phyloP scores from a whole-genome alignment of 345 rosid species.

The Murraya koenigii region DNA sequence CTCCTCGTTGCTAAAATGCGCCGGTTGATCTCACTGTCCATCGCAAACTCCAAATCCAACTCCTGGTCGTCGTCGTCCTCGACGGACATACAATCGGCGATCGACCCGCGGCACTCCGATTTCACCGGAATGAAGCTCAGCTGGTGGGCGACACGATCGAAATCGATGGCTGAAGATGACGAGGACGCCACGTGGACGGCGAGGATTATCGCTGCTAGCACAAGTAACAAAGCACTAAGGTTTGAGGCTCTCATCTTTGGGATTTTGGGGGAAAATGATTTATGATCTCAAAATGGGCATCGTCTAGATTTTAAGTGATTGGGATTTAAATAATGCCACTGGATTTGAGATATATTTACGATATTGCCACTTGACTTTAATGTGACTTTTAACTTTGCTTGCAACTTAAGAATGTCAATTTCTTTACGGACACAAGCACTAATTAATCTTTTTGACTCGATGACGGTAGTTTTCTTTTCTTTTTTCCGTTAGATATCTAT shows the following conservation, averaged over 20 bases:
- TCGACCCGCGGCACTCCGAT: constrained; percentile 61
- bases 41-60: constrained; percentile 44
- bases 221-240: constrained; percentile 7
- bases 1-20: constrained; percentile 62
- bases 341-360: neutral
- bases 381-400: constrained; percentile 6
- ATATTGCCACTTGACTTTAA: constrained; percentile 22
- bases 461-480: neutral
- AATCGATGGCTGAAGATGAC: constrained; percentile 33
- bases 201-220: constrained; percentile 34
- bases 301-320: constrained; percentile 1
- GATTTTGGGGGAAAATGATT: neutral
- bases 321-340: neutral
- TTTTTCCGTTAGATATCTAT: no score
- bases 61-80: constrained; percentile 32
- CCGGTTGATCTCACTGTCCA: constrained; percentile 78
- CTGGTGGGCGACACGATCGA: constrained; percentile 28
- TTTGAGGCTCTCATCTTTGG: constrained; percentile 32
- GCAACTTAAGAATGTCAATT: constrained; percentile 8
- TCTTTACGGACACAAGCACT: neutral
- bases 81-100: constrained; percentile 56
- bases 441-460: neutral
- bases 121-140: constrained; percentile 34
- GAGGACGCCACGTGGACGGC: constrained; percentile 34
- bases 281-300: neutral